phyloP scores from a whole-genome alignment of 1,284 basidiomycete species.

The Marasmius oreades region DNA sequence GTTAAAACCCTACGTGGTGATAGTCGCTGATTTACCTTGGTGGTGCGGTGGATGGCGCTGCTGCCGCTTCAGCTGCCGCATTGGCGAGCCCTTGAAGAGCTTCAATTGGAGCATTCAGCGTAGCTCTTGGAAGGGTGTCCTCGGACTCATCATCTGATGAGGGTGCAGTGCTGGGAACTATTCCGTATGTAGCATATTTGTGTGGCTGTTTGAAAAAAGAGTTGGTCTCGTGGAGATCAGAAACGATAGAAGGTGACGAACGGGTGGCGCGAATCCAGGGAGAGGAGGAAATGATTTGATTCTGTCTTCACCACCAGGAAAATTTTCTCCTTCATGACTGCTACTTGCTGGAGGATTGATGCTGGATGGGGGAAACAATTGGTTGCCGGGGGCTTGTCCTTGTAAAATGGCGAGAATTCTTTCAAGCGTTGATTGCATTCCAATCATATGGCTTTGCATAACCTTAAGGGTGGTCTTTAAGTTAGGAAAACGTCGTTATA shows the following conservation, averaged over 20 bases:
- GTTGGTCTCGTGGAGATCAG: slow-evolving; percentile 18
- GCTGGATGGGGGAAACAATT: slow-evolving; percentile 26
- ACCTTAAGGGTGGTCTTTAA: slow-evolving; percentile 41
- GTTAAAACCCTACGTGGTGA: slow-evolving; percentile 12
- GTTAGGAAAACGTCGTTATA: slow-evolving; percentile 4
- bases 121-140: slow-evolving; percentile 76
- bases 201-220: slow-evolving; percentile 53
- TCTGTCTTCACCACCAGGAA: slow-evolving; percentile 24
- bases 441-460: slow-evolving; percentile 89
- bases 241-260: slow-evolving; percentile 31
- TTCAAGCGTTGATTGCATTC: slow-evolving; percentile 82
- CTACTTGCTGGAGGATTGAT: not conserved
- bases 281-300: slow-evolving; percentile 67
- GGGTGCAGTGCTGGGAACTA: slow-evolving; percentile 74
- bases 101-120: slow-evolving; percentile 88
- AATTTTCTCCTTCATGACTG: not conserved
- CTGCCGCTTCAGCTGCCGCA: slow-evolving; percentile 88
- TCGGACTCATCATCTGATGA: slow-evolving; percentile 89
- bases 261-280: slow-evolving; percentile 87
- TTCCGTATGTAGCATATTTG: slow-evolving; percentile 89
- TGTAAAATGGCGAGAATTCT: slow-evolving; percentile 72
- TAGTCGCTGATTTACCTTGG: slow-evolving; percentile 38
- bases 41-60: slow-evolving; percentile 49
- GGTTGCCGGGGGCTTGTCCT: slow-evolving; percentile 35
- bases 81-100: slow-evolving; percentile 90